A percentile compares a stretch with the other conserved stretches of the same genome.
phyloP scores from a whole-genome alignment of 371 early-diverging fungal species.

The Apophysomyces ossiformis region DNA sequence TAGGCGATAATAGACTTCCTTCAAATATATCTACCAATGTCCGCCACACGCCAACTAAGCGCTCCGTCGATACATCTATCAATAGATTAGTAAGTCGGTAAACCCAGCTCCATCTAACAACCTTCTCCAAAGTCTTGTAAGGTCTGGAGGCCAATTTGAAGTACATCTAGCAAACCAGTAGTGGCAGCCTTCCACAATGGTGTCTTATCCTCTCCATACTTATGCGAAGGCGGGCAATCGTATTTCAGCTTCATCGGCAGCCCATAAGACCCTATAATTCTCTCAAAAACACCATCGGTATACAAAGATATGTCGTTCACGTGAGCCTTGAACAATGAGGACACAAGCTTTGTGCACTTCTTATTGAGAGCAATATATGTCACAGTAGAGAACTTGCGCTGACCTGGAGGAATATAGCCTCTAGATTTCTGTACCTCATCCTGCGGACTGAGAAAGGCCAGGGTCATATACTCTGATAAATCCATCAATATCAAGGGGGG shows the following conservation, averaged over 20 bases:
- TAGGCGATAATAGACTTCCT: slow-evolving; percentile 71
- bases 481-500: slow-evolving; percentile 52
- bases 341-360: slow-evolving; percentile 60
- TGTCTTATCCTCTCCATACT: slow-evolving; percentile 70
- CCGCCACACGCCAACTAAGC: slow-evolving; percentile 69
- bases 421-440: slow-evolving; percentile 25
- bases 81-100: not conserved
- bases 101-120: slow-evolving; percentile 28
- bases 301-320: slow-evolving; percentile 58
- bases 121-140: slow-evolving; percentile 64
- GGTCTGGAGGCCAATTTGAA: slow-evolving; percentile 63
- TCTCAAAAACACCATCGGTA: slow-evolving; percentile 70
- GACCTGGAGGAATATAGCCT: slow-evolving; percentile 38
- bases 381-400: slow-evolving; percentile 50
- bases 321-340: slow-evolving; percentile 61
- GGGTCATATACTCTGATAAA: slow-evolving; percentile 56
- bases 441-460: slow-evolving; percentile 53
- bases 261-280: slow-evolving; percentile 66
- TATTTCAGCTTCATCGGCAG: slow-evolving; percentile 79
- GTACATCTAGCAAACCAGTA: slow-evolving; percentile 64
- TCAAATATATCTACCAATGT: slow-evolving; percentile 72
- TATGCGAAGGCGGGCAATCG: slow-evolving; percentile 75
- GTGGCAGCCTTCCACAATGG: slow-evolving; percentile 82
- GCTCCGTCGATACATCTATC: slow-evolving; percentile 60
- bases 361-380: slow-evolving; percentile 82